Evolutionary conservation across 768 basidiomycete species (phyloP), one percentile per base, ranked within the genome.

Genomic region (Arthromyces matolae): DNA sequence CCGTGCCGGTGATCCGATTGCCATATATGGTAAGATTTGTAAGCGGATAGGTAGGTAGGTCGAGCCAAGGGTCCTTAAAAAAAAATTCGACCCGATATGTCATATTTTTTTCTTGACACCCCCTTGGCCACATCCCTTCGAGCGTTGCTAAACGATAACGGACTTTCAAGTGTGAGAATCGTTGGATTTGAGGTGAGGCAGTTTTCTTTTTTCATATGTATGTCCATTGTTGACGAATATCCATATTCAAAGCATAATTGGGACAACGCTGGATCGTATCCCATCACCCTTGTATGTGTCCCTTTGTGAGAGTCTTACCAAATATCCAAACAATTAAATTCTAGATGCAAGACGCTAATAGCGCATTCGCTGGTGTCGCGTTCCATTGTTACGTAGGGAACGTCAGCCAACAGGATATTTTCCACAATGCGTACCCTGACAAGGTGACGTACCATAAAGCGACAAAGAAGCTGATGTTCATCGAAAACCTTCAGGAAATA

Each of bases 321-420:
- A 8, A 18, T 6, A 18, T 18, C 22, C 18, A n/a, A 34, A 18
- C 23, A 38, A 38, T 10, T 7, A 10, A n/a, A 19, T 36, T 22
- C 35, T 27, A 61, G 60, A 81, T 86, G 78, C 71, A 82, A 59
- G 69, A 76, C 37, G 78, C 77, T 5, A 69, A 66, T 2, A 73
- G 64, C 50, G 71, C 80, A 0, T 84, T 85, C 47, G 70, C 74
- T 13, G 86, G 86, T 4, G 84, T 81, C 10, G 68, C 81, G 0
- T 89, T 87, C 59, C 86, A 89, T 60, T 88, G 88, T 56, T 88
- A 90, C 48, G 68, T 63, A 8, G 71, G 60, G 7, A 31, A 34
- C 39, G 57, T 59, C 8, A 44, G 42, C 29, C 40, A 46, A 5
- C 57, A 61, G 27, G 48, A 51, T 6, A 44, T 29, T 3, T 61